Conservation (phyloP, 768 basidiomycete genomes). For the Pleurotus tuber-regium region DNA sequence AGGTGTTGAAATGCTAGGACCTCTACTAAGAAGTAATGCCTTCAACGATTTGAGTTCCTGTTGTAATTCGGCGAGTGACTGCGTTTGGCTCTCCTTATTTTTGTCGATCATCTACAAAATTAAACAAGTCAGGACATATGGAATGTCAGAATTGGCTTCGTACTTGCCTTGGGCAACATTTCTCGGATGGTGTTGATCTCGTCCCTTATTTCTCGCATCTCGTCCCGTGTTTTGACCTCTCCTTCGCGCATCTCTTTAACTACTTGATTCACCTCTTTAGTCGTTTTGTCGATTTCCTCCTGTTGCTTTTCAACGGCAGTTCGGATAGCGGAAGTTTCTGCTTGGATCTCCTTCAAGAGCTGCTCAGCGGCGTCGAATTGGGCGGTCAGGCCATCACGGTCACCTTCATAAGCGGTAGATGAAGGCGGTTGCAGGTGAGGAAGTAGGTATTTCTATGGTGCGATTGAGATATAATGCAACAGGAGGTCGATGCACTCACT, state of each 20-base stretch:
- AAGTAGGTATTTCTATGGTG: slow-evolving; percentile 75
- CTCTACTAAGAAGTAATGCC: slow-evolving; percentile 77
- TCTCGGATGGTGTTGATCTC: slow-evolving; percentile 90
- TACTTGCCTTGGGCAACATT: slow-evolving; percentile 84
- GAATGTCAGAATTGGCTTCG: slow-evolving; percentile 6
- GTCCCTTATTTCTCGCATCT: slow-evolving; percentile 88
- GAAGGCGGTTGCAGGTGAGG: slow-evolving; percentile 91
- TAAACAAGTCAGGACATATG: slow-evolving; percentile 4
- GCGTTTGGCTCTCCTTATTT: slow-evolving; percentile 81
- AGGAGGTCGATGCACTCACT: slow-evolving; percentile 36
- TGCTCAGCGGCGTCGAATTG: slow-evolving; percentile 90
- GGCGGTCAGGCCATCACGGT: slow-evolving; percentile 77
- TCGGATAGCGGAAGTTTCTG: slow-evolving; percentile 71
- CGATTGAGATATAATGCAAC: slow-evolving; percentile 5
- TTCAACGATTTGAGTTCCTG: slow-evolving; percentile 95
- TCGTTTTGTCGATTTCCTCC: slow-evolving; percentile 66
- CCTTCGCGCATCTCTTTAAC: slow-evolving; percentile 76
- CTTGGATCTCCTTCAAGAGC: slow-evolving; percentile 75
- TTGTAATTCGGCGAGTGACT: slow-evolving; percentile 83
- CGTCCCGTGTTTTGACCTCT: slow-evolving; percentile 77
- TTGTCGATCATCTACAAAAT: slow-evolving; percentile 85
- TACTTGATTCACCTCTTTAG: slow-evolving; percentile 67
- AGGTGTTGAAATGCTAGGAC: slow-evolving; percentile 43
- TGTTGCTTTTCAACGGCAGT: slow-evolving; percentile 75
- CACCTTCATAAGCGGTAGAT: slow-evolving; percentile 84